Evolutionary conservation across 805 yeast genomes (phyloP).

Genomic region (Sungouiozyma ichnusensis): DNA sequence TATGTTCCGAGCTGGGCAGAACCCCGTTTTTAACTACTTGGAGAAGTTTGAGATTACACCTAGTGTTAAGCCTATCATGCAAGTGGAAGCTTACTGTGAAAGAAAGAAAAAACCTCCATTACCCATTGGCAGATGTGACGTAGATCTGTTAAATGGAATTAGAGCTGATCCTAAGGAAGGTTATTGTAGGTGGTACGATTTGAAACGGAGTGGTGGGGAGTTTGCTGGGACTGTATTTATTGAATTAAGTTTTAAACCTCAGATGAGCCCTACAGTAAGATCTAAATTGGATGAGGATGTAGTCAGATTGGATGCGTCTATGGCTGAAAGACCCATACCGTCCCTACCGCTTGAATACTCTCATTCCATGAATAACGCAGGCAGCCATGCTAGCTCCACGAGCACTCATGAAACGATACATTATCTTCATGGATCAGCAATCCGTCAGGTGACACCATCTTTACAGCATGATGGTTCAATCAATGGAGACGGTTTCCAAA

Average conservation of each 20-base stretch:
- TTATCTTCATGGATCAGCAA: constrained; percentile 22
- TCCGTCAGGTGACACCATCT: constrained; percentile 21
- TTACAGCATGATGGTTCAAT: neutral
- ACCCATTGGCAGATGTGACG: constrained; percentile 70
- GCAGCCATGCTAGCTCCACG: neutral
- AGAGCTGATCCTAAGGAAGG: constrained; percentile 61
- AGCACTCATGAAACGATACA: neutral
- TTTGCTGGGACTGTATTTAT: constrained; percentile 82
- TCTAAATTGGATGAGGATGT: constrained; percentile 8
- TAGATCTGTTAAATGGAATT: constrained; percentile 68
- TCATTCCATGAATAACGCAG: neutral
- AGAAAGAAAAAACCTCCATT: constrained; percentile 86
- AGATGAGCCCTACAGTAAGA: constrained; percentile 1
- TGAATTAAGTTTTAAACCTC: constrained; percentile 86
- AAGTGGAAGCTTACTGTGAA: constrained; percentile 52
- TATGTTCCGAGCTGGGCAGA: constrained; percentile 84
- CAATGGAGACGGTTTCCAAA: neutral
- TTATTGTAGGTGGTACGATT: constrained; percentile 73
- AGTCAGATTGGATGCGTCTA: constrained; percentile 18
- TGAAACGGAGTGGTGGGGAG: constrained; percentile 48
- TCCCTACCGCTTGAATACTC: constrained; percentile 21
- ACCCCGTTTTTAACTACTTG: constrained; percentile 80
- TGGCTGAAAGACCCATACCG: constrained; percentile 25
- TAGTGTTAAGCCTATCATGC: constrained; percentile 52
- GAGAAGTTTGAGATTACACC: constrained; percentile 56